A percentile compares a stretch with the other conserved stretches of the same genome.
phyloP scores from a whole-genome alignment of 1,284 basidiomycete species.

The Cryptococcus maquisensis region DNA sequence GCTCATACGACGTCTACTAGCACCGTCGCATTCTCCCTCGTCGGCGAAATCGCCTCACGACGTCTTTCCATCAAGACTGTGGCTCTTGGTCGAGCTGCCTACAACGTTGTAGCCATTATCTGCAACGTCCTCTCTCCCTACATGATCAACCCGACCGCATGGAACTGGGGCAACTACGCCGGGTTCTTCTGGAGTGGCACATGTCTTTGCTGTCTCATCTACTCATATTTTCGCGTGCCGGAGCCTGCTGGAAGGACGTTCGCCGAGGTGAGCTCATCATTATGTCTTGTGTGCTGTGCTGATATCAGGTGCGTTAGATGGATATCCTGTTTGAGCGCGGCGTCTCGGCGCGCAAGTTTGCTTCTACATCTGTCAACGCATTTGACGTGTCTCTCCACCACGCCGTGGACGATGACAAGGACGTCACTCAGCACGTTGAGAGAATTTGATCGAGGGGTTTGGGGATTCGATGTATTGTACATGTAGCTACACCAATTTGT shows the following conservation, averaged over 20 bases:
- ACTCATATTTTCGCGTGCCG: constrained; percentile 46
- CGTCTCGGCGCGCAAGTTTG: constrained; percentile 31
- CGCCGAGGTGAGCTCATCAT: constrained; percentile 33
- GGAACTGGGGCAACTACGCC: constrained; percentile 48
- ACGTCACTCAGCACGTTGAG: constrained; percentile 8
- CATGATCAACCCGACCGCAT: constrained; percentile 51
- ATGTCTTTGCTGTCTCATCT: constrained; percentile 45
- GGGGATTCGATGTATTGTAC: too few relatives aligned
- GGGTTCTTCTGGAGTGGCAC: constrained; percentile 45
- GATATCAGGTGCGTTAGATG: constrained; percentile 14
- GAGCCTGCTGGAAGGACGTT: constrained; percentile 50
- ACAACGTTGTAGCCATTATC: constrained; percentile 49
- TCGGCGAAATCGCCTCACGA: constrained; percentile 51
- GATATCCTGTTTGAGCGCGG: constrained; percentile 49
- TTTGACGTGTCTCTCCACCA: constrained; percentile 21
- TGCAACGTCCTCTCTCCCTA: constrained; percentile 48
- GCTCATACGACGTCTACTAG: constrained; percentile 14
- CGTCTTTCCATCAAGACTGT: constrained; percentile 54
- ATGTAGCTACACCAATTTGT: too few relatives aligned
- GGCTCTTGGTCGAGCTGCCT: constrained; percentile 50
- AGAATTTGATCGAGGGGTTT: constrained; percentile 1
- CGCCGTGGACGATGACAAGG: constrained; percentile 14
- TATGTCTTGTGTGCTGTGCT: not conserved
- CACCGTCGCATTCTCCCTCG: constrained; percentile 46
- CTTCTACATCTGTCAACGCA: constrained; percentile 17